phyloP scores from a whole-genome alignment of 2,329 filamentous ascomycete species.

The Aspergillus candidus region DNA sequence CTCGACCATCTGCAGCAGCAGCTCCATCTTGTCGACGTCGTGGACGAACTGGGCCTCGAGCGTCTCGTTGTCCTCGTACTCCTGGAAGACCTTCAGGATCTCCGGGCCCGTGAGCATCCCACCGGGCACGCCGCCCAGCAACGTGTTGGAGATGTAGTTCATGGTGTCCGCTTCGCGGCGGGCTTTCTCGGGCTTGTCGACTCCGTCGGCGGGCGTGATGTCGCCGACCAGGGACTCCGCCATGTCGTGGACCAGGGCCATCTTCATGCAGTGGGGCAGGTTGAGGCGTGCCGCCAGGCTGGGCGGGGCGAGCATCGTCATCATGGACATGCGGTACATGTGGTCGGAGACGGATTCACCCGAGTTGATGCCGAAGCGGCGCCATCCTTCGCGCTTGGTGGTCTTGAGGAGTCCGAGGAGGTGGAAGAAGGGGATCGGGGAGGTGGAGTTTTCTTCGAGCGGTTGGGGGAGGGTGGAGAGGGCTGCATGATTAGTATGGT shows the following conservation, averaged over 20 bases:
- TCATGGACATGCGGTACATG: constrained; percentile 99
- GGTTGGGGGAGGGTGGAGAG: constrained; percentile 58
- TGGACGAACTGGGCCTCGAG: constrained; percentile 85
- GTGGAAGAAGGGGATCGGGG: constrained; percentile 89
- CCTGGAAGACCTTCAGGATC: constrained; percentile 78
- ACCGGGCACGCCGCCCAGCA: constrained; percentile 71
- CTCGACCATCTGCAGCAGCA: constrained; percentile 91
- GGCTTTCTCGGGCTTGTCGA: constrained; percentile 81
- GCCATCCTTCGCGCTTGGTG: constrained; percentile 93
- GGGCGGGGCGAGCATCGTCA: constrained; percentile 84
- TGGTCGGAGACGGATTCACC: constrained; percentile 95
- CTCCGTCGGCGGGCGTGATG: constrained; percentile 81
- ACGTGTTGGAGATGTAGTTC: constrained; percentile 71
- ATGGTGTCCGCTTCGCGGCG: constrained; percentile 82
- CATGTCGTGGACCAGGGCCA: constrained; percentile 97
- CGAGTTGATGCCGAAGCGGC: constrained; percentile 67
- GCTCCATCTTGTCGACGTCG: constrained; percentile 94
- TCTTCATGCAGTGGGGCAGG: constrained; percentile 77
- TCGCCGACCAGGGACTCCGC: constrained; percentile 91
- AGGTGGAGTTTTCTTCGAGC: constrained; percentile 56
- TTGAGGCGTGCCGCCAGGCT: constrained; percentile 66
- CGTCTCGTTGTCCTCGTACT: constrained; percentile 86
- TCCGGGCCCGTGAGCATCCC: constrained; percentile 59
- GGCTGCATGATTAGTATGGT: constrained; percentile 39
- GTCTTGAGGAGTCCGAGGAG: constrained; percentile 91